Conservation (phyloP, 2,329 filamentous ascomycete genomes). For the Venturiaceae sp. region DNA sequence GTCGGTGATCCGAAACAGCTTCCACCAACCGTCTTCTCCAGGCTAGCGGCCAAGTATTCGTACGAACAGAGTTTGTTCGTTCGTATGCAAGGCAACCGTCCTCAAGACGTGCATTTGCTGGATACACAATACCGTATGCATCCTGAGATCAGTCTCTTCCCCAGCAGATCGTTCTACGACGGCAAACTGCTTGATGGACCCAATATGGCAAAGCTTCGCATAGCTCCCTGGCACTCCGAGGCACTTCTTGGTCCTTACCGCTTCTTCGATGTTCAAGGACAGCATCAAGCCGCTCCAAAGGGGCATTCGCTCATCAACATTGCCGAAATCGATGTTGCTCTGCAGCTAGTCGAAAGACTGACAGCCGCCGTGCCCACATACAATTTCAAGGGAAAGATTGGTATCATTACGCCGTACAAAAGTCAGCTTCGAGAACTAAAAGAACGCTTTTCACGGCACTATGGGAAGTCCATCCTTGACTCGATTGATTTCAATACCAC, state of each 20-base stretch:
- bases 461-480: conserved; percentile 64
- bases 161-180: conserved; percentile 88
- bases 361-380: conserved; percentile 55
- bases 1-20: conserved; percentile 97
- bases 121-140: conserved; percentile 99
- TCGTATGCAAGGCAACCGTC: conserved; percentile 90
- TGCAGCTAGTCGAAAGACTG: conserved; percentile 75
- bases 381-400: conserved; percentile 74
- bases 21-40: conserved; percentile 89
- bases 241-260: conserved; percentile 80
- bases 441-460: conserved; percentile 59
- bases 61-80: conserved; percentile 99
- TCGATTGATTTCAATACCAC: conserved; percentile 97
- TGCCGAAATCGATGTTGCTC: conserved; percentile 75
- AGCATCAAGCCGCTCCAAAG: conserved; percentile 68
- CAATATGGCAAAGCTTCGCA: conserved; percentile 67
- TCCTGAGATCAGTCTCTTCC: conserved; percentile 87
- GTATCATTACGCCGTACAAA: conserved; percentile 97
- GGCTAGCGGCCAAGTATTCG: conserved; percentile 82
- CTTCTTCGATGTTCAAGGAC: conserved; percentile 92
- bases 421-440: conserved; percentile 78
- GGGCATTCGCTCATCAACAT: conserved; percentile 87
- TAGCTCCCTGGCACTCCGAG: conserved; percentile 77
- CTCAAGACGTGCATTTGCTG: conserved; percentile 81
- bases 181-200: conserved; percentile 74